phyloP scores from a whole-genome alignment of 768 basidiomycete species.

The Hericium coralloides region DNA sequence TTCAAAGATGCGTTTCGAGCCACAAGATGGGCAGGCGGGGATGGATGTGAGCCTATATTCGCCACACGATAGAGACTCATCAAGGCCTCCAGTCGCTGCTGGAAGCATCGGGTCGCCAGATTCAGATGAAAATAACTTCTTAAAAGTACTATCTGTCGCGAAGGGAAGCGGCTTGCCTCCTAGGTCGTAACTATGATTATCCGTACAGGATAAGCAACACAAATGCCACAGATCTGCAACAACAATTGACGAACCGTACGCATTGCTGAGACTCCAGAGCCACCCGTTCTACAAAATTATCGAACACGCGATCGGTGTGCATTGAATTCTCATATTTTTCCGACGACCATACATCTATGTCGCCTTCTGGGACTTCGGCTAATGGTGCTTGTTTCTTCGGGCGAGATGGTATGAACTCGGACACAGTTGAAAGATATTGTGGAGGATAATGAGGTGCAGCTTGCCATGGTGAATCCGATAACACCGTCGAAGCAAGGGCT shows the following conservation, averaged over 20 bases:
- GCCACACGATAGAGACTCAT: constrained; percentile 37
- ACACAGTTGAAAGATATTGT: constrained; percentile 63
- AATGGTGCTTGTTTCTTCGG: constrained; percentile 31
- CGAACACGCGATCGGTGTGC: constrained; percentile 78
- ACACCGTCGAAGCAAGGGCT: constrained; percentile 45
- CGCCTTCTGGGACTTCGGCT: constrained; percentile 29
- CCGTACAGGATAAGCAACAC: background rate
- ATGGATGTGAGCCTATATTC: constrained; percentile 47
- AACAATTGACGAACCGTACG: constrained; percentile 50
- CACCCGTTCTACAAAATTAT: constrained; percentile 71
- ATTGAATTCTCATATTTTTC: constrained; percentile 80
- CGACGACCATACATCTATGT: constrained; percentile 47
- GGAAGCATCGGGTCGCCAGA: constrained; percentile 26
- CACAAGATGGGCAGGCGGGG: constrained; percentile 61
- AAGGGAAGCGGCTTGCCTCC: constrained; percentile 79
- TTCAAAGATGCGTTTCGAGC: constrained; percentile 69
- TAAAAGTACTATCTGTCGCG: constrained; percentile 65
- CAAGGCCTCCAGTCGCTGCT: constrained; percentile 53
- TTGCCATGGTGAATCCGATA: constrained; percentile 59
- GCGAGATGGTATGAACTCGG: constrained; percentile 61
- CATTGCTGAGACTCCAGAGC: constrained; percentile 73
- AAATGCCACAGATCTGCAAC: background rate
- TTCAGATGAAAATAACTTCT: constrained; percentile 62
- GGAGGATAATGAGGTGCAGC: constrained; percentile 57
- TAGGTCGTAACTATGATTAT: constrained; percentile 67